Base-by-base conservation (phyloP, 768 basidiomycete genomes). In the Tricholoma terreum region DNA sequence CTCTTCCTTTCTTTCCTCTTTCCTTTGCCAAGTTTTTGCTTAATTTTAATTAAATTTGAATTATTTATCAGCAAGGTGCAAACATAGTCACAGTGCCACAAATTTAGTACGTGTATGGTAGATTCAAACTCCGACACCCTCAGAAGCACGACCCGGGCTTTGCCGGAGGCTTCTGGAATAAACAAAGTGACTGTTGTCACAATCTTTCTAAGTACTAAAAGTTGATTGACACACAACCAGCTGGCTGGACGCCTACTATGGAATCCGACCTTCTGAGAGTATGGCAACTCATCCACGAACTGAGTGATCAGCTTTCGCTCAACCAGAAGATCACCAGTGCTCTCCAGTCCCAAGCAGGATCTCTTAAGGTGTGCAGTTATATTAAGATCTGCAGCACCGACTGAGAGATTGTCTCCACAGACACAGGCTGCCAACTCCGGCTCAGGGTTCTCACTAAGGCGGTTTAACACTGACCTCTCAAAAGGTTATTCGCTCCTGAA, bases 381-480 rank as follows among this genome's bases (percentile, higher is more conserved):
- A 30, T 53, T 56, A 10, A 50, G n/a, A 49, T 51, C 50, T 52
- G 21, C n/a, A 31, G 50, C 22, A 49, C 59, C 53, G 24, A 63
- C 35, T 56, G 64, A 19, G 50, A 36, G 54, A 53, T 53, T 34
- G 21, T 21, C 46, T 59, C 63, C 36, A 54, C 68, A 92, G 92
- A 81, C 80, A n/a, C 87, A 94, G 71, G 89, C 93, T 15, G 73
- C 80, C 0, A 80, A 92, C 64, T 74, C 81, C 2, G 83, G 84
- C 6, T 83, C 87, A 22, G 92, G 92, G 2, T 92, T 90, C 69
- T 80, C 86, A 0, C 75, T 98, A 38, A 77, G 94, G 62, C 81
- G 94, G 36, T 91, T 89, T 71, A 95, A 96, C 69, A 83, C 85
- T 8, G 94, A 98, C 69, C 83, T 98, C 5, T 84, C 90, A 12